Evolutionary conservation across 192 early-diverging fungal species (phyloP), one percentile per base, ranked within the genome.

Genomic region (Podila epigama): DNA sequence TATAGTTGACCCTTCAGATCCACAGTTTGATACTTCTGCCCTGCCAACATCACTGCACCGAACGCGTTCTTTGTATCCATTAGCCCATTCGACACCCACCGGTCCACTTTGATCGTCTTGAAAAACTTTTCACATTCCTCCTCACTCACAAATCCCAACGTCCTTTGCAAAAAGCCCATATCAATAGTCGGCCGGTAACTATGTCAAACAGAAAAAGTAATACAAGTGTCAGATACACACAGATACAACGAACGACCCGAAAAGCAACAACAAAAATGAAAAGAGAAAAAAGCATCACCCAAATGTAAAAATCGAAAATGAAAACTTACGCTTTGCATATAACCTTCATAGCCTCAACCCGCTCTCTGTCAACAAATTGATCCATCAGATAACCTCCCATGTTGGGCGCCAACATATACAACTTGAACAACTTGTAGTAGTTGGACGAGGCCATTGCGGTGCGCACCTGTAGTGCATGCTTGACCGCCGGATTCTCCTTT

Each of bases 321-420:
- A 18, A 31, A 6, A 81, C 83, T 75, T 83, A 98, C 70, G 95
- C 91, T 82, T 88, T 90, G 70, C 88, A 90, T 56, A 98, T 89
- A 20, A 81, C 82, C 53, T 84, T 88, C 69, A 98, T 72, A 42
- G 93, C 91, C 28, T 84, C 78, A 27, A 94, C 83, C 37, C 97
- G 87, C 79, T 98, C 95, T 22, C 96, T 91, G 48, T 91, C 91
- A 1, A 92, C 69, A 81, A 98, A 98, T 35, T 95, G 90, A 81
- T 97, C 95, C 87, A 99, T 95, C 18, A 99, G 75, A 80, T 93
- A 96, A 9, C 82, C 86, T 39, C 91, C 89, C 93, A 97, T 93
- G 71, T 95, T 91, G 8, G 96, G 96, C 5, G 92, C 89, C 16
- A 41, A 65, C 32, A 80, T 66, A 75, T 96, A 96, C 39, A 98